Base-by-base conservation (phyloP, 2,329 filamentous ascomycete species). In the Aspergillus sp. region DNA sequence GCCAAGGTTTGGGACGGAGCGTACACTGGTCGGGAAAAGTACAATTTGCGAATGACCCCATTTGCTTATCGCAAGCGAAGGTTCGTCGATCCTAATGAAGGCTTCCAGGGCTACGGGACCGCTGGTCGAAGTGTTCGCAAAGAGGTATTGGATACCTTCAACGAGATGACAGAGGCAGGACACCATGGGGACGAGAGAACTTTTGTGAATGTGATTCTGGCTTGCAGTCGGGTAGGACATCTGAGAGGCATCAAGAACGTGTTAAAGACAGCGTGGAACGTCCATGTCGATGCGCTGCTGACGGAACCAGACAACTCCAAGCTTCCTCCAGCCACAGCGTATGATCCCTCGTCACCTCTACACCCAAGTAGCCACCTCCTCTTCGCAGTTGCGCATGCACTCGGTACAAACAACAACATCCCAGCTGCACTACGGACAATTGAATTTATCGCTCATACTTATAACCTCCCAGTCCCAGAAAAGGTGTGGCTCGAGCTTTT, bases 401-500 rank as follows among this genome's bases (percentile, higher is more conserved):
- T 84, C 53, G 79, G 84, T n/a, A 76, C 75, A 51, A 87, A 84
- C 64, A 82, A 79, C 43, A 74, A 84, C 47, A 73, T 89, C 3
- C 62, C 73, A 1, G 71, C 75, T 1, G 85, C 81, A 10, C 60
- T 84, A 22, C 74, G 78, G 37, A 59, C 85, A 0, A 67, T 90
- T 10, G 76, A 85, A 50, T 79, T 79, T 55, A 63, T 90, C 43
- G 84, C 86, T 0, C 67, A 67, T 1, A 70, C 71, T 5, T 87
- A 85, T 64, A 53, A 69, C 1, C 67, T 91, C 20, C 52, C 70
- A 1, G 80, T 91, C 33, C 68, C 80, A 0, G 57, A 61, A 5
- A 61, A 73, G 4, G 74, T 82, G 15, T 91, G 88, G 87, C 73
- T 75, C 6, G 78, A 83, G 47, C 66, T 91, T 2, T 71, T 90